Evolutionary conservation across 225 moss, liverwort and hornwort genomes (phyloP), one percentile per base, ranked within the genome.

Genomic region (Sphagnum contortum): DNA sequence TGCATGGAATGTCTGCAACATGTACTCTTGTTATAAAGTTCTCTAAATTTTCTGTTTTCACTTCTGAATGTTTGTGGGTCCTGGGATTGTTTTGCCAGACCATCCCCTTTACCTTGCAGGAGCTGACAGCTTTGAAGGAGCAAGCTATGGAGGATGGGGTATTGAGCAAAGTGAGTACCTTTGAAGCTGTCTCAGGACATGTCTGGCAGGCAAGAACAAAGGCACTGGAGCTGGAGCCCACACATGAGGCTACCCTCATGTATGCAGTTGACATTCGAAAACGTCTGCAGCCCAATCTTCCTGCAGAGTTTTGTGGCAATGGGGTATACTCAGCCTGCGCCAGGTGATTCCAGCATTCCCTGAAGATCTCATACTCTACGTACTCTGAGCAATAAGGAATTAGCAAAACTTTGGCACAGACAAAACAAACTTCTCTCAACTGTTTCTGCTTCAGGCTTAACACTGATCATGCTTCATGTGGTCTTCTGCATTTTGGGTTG

Each of bases 191-290:
- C 6, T 77, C 91, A 0, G 87, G 83, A 0, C 89, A 98, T 62
- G 55, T 93, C 45, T 98, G 98, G 98, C 83, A 82, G 48, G 92
- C 91, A 8, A 80, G 93, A 63, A 87, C 79, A 0, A 91, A 75
- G 59, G 74, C 93, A 8, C 74, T 98, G 5, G 84, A 81, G 4
- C 64, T 73, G n/a, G 71, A 76, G 0, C 75, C 79, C 2, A 81
- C 76, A 4, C 12, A 67, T 45, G 63, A 87, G 1, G 78, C 93
- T 49, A 85, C 88, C 55, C 79, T 98, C 4, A 63, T 82, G 9
- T 98, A 79, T 29, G 93, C 91, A 0, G 93, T 98, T 5, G 98
- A 98, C 71, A 81, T 93, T 48, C 90, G 98, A 0, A 76, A 76
- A 48, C 87, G 85, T 3, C 45, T 98, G 10, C 75, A 79, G 5